Conservation (phyloP, 352 stramenopile species). For the Phytophthora cajani region DNA sequence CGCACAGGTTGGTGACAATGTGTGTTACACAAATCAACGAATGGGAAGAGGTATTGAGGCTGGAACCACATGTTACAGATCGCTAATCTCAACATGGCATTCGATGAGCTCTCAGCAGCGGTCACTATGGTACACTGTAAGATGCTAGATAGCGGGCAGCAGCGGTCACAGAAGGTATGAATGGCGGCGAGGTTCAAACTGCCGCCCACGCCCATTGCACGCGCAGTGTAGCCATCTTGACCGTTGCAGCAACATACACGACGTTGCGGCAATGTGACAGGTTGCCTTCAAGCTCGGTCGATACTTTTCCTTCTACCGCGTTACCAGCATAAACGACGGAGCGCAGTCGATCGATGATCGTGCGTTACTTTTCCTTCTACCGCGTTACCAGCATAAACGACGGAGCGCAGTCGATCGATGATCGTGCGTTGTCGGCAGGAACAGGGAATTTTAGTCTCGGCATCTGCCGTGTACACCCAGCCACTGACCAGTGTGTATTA, state of each 20-base stretch:
- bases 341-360: too few relatives aligned
- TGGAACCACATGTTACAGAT: neutral
- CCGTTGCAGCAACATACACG: neutral
- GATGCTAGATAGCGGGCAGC: too few relatives aligned
- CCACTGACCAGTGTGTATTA: constrained; percentile 7
- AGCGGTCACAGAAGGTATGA: too few relatives aligned
- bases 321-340: too few relatives aligned
- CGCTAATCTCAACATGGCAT: neutral
- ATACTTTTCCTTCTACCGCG: neutral
- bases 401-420: too few relatives aligned
- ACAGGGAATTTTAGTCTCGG: neutral
- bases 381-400: too few relatives aligned
- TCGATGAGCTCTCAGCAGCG: neutral
- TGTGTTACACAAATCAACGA: neutral
- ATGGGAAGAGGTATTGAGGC: neutral
- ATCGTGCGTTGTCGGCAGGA: neutral
- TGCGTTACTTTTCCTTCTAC: too few relatives aligned
- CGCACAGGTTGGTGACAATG: neutral
- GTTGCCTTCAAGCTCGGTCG: neutral
- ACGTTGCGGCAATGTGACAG: neutral
- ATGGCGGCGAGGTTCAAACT: too few relatives aligned
- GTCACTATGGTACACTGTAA: too few relatives aligned
- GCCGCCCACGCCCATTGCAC: too few relatives aligned
- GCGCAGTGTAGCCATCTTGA: neutral
- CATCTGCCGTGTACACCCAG: constrained; percentile 3